Evolutionary conservation across 768 basidiomycete species (phyloP).

Genomic region (Lactarius deliciosus): DNA sequence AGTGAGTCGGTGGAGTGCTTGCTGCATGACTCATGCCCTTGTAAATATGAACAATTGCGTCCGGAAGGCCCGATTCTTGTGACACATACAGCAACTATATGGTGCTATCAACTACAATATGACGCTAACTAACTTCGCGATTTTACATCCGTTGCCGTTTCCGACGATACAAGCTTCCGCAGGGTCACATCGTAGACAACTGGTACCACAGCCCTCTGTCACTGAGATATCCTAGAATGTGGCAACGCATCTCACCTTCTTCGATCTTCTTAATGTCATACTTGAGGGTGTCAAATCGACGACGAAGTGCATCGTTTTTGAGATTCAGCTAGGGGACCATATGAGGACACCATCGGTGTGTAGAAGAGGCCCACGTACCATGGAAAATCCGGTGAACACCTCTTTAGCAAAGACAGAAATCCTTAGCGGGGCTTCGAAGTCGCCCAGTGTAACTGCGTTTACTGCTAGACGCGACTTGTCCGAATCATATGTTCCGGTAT

Average conservation of each 20-base stretch:
- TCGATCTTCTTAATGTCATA: slow-evolving; percentile 89
- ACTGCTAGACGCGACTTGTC: slow-evolving; percentile 72
- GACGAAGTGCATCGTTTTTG: slow-evolving; percentile 74
- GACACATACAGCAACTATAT: not conserved
- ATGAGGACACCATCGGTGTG: not conserved
- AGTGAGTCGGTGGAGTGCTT: slow-evolving; percentile 8
- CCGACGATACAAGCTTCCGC: slow-evolving; percentile 53
- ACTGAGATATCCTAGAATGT: not conserved
- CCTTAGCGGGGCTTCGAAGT: slow-evolving; percentile 74
- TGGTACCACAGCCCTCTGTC: slow-evolving; percentile 34
- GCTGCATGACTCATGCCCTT: not conserved
- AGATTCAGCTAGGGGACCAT: slow-evolving; percentile 59
- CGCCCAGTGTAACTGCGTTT: slow-evolving; percentile 78
- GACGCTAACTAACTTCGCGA: slow-evolving; percentile 15
- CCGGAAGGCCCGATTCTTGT: not conserved
- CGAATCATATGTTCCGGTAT: not conserved
- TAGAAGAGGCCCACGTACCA: slow-evolving; percentile 47
- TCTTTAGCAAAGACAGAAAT: slow-evolving; percentile 82
- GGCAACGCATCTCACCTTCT: slow-evolving; percentile 55
- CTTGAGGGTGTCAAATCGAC: slow-evolving; percentile 78
- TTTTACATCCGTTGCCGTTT: slow-evolving; percentile 9
- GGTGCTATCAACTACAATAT: slow-evolving; percentile 5
- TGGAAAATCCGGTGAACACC: slow-evolving; percentile 78
- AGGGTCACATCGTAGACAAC: slow-evolving; percentile 87
- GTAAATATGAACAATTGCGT: not conserved